Base-by-base conservation (phyloP, 2,329 filamentous ascomycete genomes). In the Hymenoscyphus albidus region DNA sequence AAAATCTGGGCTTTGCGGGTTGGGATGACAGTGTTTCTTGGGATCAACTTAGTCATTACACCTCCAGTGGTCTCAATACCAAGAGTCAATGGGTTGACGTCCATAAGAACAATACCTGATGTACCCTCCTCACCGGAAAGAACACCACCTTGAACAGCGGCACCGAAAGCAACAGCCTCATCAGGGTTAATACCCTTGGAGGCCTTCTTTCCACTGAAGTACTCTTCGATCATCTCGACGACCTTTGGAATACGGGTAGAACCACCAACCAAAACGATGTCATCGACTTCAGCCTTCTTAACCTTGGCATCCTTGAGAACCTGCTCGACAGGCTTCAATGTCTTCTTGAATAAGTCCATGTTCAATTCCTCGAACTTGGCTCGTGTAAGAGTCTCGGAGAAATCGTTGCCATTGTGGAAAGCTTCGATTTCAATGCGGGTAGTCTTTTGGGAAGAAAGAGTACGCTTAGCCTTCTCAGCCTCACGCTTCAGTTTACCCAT, bases 401-500 rank as follows among this genome's bases (percentile, higher is more conserved):
- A 97, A 80, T 98, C 95, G 72, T 96, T 89, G 83, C 95, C 95
- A 74, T 96, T 88, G 82, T 92, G 90, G 90, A 99, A 96, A 72
- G 92, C 89, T 81, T 99, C 95, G 70, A 99, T 97, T 83, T 98
- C 95, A 73, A 97, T 93, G 73, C 92, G 91, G 72, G 92, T 92
- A 71, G 90, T 93, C 88, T 92, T 93, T 83, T 96, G 92, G 71
- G 92, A 95, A 76, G 91, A 97, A 64, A 99, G 89, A 74, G 93
- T 96, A 77, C 95, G 92, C 91, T 99, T 99, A 82, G 95, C 95
- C 88, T 97, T 97, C 82, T 99, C 95, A 73, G 95, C 94, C 81
- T 98, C 95, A 75, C 95, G 93, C 92, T 98, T 98, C 74, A 99
- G 88, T 85, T 98, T 99, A 83, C 93, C 92, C 93, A 98, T 98